A percentile compares a stretch with the other conserved stretches of the same genome.
These are phyloP conservation scores for Barnettozyma hawaiiensis DNA, from an alignment of 1,139 yeast species.

Conservation along the genomic window DNA sequence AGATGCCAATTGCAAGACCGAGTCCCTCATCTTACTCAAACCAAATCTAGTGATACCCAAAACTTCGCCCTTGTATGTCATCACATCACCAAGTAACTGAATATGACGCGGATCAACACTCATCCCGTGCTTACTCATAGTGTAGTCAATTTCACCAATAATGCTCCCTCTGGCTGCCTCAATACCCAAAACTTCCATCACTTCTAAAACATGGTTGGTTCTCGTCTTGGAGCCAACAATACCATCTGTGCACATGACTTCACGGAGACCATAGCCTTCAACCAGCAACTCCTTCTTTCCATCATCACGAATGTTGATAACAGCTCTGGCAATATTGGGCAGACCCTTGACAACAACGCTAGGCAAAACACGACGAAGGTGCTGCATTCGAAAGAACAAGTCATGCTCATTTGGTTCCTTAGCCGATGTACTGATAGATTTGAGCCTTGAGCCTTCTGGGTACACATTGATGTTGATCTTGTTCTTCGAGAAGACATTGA, in stretches of 20 bases:
- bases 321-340: constrained; percentile 89
- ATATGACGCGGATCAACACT: constrained; percentile 99
- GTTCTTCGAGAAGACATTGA: constrained; percentile 61
- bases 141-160: constrained; percentile 90
- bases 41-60: constrained; percentile 98
- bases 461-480: constrained; percentile 72
- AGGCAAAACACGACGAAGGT: constrained; percentile 78
- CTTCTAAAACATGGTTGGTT: constrained; percentile 91
- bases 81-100: constrained; percentile 93
- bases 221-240: constrained; percentile 81
- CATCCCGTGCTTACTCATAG: constrained; percentile 99
- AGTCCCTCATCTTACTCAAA: constrained; percentile 96
- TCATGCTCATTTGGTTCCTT: constrained; percentile 50
- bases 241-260: constrained; percentile 98
- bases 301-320: constrained; percentile 80
- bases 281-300: constrained; percentile 87
- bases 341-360: constrained; percentile 89
- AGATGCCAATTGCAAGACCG: constrained; percentile 92
- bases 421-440: constrained; percentile 35
- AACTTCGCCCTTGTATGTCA: constrained; percentile 98
- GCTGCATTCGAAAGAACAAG: constrained; percentile 84
- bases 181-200: constrained; percentile 85
- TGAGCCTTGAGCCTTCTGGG: constrained; percentile 40
- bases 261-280: constrained; percentile 95
- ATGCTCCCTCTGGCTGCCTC: constrained; percentile 96